Conservation (phyloP, 2,329 filamentous ascomycete species). For the Westerdykella ornata region DNA sequence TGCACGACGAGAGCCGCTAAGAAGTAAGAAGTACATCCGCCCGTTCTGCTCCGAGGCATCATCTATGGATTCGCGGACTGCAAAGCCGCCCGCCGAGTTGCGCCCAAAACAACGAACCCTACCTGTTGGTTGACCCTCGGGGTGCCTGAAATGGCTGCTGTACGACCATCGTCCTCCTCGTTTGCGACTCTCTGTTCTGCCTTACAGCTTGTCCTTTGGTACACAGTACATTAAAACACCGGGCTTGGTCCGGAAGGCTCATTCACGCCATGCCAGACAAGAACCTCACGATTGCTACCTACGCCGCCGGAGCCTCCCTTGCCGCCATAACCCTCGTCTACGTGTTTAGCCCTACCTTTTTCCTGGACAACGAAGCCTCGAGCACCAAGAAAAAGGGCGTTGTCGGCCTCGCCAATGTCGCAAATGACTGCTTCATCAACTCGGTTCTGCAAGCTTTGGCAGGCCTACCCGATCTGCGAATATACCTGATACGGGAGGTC, state of each 20-base stretch:
- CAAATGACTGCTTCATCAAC: constrained; percentile 82
- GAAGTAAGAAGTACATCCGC: not conserved
- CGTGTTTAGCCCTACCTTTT: constrained; percentile 95
- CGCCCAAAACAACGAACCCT: too few species aligned
- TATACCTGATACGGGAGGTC: constrained; percentile 88
- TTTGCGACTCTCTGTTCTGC: not conserved
- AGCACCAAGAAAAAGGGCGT: constrained; percentile 69
- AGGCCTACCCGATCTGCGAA: constrained; percentile 76
- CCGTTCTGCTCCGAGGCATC: not conserved
- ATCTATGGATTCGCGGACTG: too few species aligned
- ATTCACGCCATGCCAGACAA: constrained; percentile 66
- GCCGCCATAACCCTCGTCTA: constrained; percentile 93
- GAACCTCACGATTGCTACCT: constrained; percentile 75
- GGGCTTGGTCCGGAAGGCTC: not conserved
- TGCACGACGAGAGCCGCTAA: too few species aligned
- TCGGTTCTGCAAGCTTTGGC: constrained; percentile 90
- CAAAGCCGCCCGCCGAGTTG: too few species aligned
- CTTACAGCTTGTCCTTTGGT: not conserved
- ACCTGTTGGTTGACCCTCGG: too few species aligned
- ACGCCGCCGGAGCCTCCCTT: constrained; percentile 90
- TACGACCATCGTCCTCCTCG: not conserved
- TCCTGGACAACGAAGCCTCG: constrained; percentile 74
- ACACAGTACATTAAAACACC: too few species aligned
- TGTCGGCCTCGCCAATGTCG: constrained; percentile 78
- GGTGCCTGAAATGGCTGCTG: too few species aligned